Evolutionary conservation across 23 red algal genomes (phyloP).

Genomic region (Agarophyton chilense): DNA sequence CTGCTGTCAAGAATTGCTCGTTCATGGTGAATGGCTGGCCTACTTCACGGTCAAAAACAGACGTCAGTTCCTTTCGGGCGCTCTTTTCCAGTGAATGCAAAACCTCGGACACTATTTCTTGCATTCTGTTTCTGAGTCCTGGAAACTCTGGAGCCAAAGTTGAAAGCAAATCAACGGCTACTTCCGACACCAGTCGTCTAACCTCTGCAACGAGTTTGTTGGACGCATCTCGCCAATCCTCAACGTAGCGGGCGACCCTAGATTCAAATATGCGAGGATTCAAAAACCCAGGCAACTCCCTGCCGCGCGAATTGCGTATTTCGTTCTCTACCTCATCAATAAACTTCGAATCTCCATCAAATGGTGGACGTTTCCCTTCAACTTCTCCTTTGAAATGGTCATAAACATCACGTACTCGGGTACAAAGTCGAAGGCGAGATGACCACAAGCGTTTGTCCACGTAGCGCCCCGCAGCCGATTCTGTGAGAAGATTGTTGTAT

Average conservation of each 20-base stretch:
- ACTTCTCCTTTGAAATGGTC: conserved; percentile 50
- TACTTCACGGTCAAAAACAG: conserved; percentile 66
- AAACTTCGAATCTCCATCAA: conserved; percentile 59
- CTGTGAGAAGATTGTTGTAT: conserved; percentile 58
- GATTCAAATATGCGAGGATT: conserved; percentile 70
- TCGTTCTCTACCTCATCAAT: conserved; percentile 64
- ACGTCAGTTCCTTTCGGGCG: conserved; percentile 35
- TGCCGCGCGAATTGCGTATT: conserved; percentile 47
- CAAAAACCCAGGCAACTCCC: conserved; percentile 61
- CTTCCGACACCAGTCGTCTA: conserved; percentile 23
- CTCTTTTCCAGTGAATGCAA: conserved; percentile 37
- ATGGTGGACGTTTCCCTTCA: conserved; percentile 45
- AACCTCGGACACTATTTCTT: conserved; percentile 37
- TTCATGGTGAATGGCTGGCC: conserved; percentile 66
- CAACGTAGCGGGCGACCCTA: conserved; percentile 59
- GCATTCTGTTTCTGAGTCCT: conserved; percentile 49
- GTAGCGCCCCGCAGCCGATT: conserved; percentile 50
- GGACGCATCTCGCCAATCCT: conserved; percentile 56
- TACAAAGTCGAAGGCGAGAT: conserved; percentile 53
- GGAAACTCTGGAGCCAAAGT: conserved; percentile 58
- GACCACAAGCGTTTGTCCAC: conserved; percentile 67
- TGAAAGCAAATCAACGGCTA: conserved; percentile 37
- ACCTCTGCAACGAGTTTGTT: conserved; percentile 44
- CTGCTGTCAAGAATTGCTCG: conserved; percentile 58
- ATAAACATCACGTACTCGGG: conserved; percentile 58